Conservation (phyloP, 2,329 filamentous ascomycete species). For the Xylaria sp. region DNA sequence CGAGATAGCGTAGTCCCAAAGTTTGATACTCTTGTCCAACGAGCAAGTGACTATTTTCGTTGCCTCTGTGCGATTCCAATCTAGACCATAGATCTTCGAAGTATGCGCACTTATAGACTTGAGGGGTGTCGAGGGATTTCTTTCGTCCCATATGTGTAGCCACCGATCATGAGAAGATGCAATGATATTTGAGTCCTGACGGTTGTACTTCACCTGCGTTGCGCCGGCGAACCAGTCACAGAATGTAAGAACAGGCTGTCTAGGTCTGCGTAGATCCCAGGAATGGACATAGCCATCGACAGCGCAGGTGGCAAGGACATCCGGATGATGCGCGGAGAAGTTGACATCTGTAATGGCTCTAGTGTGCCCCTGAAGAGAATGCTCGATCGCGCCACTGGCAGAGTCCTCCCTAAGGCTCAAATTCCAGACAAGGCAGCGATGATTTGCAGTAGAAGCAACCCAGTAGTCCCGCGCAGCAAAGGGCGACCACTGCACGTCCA, state of each 20-base stretch:
- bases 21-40: conserved; percentile 90
- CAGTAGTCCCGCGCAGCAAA: conserved; percentile 91
- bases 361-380: conserved; percentile 85
- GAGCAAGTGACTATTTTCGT: conserved; percentile 87
- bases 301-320: conserved; percentile 88
- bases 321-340: conserved; percentile 92
- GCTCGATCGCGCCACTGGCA: conserved; percentile 77
- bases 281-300: conserved; percentile 94
- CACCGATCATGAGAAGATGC: conserved; percentile 91
- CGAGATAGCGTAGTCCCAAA: conserved; percentile 81
- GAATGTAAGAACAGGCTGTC: conserved; percentile 80
- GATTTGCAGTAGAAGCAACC: conserved; percentile 94
- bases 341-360: conserved; percentile 96
- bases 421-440: conserved; percentile 95
- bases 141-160: conserved; percentile 90
- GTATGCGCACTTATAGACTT: conserved; percentile 87
- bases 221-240: conserved; percentile 95
- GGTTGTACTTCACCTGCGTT: conserved; percentile 95
- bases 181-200: conserved; percentile 85
- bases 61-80: conserved; percentile 85
- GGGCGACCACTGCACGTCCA: conserved; percentile 96
- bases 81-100: conserved; percentile 94
- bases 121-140: conserved; percentile 80
- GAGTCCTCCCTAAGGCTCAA: conserved; percentile 82
- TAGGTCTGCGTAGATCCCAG: conserved; percentile 85